Conservation (phyloP, 176 grass and related monocot species). For the Oryza nivara region DNA sequence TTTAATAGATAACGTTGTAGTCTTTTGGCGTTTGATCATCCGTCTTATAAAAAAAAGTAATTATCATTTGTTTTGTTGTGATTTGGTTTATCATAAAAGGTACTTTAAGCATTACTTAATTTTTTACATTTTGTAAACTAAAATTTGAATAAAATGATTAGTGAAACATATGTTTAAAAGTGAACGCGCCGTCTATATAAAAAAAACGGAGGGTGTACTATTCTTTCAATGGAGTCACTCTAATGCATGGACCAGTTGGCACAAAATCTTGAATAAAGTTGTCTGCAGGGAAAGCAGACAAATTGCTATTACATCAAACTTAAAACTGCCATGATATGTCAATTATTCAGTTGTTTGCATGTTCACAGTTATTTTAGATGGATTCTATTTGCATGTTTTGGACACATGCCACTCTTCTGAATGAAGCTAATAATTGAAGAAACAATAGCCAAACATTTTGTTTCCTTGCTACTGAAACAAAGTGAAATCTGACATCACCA, state of each 20-base stretch:
- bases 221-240: slow-evolving; percentile 1
- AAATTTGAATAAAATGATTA: too few species aligned
- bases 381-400: background rate
- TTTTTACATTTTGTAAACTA: too few species aligned
- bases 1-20: too few species aligned
- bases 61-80: too few species aligned
- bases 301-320: background rate
- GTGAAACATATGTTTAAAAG: too few species aligned
- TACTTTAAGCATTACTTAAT: too few species aligned
- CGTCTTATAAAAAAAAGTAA: too few species aligned
- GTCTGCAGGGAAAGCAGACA: background rate
- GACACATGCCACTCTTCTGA: background rate
- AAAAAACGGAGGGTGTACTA: background rate
- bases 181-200: too few species aligned
- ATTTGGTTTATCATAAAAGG: too few species aligned
- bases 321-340: background rate
- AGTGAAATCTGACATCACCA: background rate
- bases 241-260: background rate
- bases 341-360: background rate
- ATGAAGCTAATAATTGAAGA: background rate
- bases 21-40: too few species aligned
- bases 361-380: background rate
- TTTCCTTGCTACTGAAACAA: background rate
- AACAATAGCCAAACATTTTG: background rate
- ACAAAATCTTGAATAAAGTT: background rate